Evolutionary conservation across 352 stramenopile species (phyloP), one percentile per base, ranked within the genome.

Genomic region (Halophytophthora polymorphica): DNA sequence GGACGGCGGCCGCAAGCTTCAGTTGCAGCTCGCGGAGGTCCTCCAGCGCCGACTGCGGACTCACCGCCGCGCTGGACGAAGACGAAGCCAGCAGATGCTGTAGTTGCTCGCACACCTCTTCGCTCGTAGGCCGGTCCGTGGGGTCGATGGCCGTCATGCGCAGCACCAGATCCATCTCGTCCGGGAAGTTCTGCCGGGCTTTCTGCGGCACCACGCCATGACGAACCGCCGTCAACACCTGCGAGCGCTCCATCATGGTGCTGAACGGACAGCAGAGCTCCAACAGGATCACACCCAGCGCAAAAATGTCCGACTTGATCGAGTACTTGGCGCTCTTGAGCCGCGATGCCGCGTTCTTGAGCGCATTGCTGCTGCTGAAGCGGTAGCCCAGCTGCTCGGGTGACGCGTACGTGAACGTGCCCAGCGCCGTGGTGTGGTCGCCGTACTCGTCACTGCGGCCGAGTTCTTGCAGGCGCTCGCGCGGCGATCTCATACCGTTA

Each of bases 251-350:
- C 83, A 93, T 93, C 79, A 89, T 90, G 17, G 83, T 93, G 50
- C 74, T 62, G 52, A 89, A 93, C 13, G 81, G 79, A 46, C 77
- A 90, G 36, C 83, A 93, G 8, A 93, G 47, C 56, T 93, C 83
- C n/a, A 93, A 57, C 22, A 93, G 65, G 57, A 93, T 90, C 33
- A 93, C 75, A 34, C 83, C 83, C 23, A 93, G 58, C 21, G 80
- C 83, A 56, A 90, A 93, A 23, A 93, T 89, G 36, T 93, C 83
- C 50, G 83, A 93, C 70, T 93, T 86, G 45, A 81, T 80, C 58
- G 73, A 88, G 63, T 88, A 89, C 45, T 84, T 85, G 39, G 77
- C 71, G 42, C 75, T 89, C 61, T 88, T 90, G n/a, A 75, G 61
- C 54, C 65, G 66, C 43, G 58, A 76, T 3, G 68, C 66, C 6